Conservation (phyloP, 768 basidiomycete genomes). For the Boletus rubropictus region DNA sequence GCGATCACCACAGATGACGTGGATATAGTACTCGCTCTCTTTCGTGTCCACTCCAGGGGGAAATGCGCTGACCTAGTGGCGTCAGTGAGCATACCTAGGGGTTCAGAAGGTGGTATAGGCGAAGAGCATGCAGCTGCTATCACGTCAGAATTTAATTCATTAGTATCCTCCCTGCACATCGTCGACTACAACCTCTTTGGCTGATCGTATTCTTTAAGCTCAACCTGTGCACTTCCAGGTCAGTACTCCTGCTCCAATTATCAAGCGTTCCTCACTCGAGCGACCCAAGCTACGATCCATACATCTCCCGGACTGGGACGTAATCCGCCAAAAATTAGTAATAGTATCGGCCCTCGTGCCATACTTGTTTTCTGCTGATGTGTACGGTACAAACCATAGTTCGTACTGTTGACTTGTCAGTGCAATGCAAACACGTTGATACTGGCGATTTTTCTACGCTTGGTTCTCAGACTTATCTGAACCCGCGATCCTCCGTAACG, state of each 20-base stretch:
- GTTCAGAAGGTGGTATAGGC: conserved; percentile 26
- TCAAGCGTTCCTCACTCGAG: neutral
- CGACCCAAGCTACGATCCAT: neutral
- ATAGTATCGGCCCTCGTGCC: neutral
- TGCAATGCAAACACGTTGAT: neutral
- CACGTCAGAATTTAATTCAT: conserved; percentile 45
- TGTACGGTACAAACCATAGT: neutral
- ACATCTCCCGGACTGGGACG: neutral
- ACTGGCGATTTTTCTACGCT: neutral
- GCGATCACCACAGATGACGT: conserved; percentile 55
- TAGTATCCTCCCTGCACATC: conserved; percentile 59
- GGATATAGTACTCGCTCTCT: conserved; percentile 73
- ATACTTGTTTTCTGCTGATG: conserved; percentile 3
- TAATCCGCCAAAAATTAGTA: neutral
- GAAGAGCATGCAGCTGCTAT: conserved; percentile 29
- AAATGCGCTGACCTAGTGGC: conserved; percentile 79
- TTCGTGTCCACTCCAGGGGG: conserved; percentile 49
- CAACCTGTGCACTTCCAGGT: neutral
- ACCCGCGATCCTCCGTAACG: neutral
- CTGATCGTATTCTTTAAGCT: conserved; percentile 26
- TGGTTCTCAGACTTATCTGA: neutral
- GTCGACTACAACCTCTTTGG: conserved; percentile 67
- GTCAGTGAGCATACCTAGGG: conserved; percentile 76
- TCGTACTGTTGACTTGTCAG: neutral
- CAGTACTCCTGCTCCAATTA: neutral